phyloP scores from a whole-genome alignment of 73 alveolate genomes.

The Blepharisma japonicum region DNA sequence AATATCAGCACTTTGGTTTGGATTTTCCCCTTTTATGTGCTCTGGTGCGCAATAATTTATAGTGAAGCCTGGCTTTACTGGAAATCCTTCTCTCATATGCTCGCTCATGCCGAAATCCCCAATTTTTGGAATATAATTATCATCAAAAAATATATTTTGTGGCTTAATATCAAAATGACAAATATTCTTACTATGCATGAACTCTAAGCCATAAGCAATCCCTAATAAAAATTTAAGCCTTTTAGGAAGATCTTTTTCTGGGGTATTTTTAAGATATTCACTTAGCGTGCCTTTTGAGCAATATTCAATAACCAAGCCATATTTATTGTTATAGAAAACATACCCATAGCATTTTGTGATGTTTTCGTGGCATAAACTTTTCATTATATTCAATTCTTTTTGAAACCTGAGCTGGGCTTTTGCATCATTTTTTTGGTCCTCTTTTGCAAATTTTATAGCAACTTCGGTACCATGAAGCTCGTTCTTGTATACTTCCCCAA shows the following conservation, averaged over 20 bases:
- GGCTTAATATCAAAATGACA: conserved; percentile 26
- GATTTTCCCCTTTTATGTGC: not conserved
- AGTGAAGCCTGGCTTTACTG: not conserved
- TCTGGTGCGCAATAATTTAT: not conserved
- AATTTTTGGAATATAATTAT: not conserved
- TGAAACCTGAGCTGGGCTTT: not conserved
- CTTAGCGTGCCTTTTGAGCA: not conserved
- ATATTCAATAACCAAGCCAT: not conserved
- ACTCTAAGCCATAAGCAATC: conserved; percentile 10
- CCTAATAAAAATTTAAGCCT: not conserved
- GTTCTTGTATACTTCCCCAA: not conserved
- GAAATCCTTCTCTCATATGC: not conserved
- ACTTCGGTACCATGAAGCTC: not conserved
- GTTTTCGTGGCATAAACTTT: conserved; percentile 1
- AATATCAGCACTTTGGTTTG: not conserved
- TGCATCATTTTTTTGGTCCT: not conserved
- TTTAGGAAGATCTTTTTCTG: not conserved
- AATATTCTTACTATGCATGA: not conserved
- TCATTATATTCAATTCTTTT: not conserved
- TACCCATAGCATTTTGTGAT: not conserved
- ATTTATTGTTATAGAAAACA: not conserved
- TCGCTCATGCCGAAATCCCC: conserved; percentile 18
- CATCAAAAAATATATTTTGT: conserved; percentile 26
- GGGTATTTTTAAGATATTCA: no score
- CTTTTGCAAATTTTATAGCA: conserved; percentile 21